Evolutionary conservation across 495 filamentous ascomycete species (phyloP).

Genomic region (Neurospora tetraspora): DNA sequence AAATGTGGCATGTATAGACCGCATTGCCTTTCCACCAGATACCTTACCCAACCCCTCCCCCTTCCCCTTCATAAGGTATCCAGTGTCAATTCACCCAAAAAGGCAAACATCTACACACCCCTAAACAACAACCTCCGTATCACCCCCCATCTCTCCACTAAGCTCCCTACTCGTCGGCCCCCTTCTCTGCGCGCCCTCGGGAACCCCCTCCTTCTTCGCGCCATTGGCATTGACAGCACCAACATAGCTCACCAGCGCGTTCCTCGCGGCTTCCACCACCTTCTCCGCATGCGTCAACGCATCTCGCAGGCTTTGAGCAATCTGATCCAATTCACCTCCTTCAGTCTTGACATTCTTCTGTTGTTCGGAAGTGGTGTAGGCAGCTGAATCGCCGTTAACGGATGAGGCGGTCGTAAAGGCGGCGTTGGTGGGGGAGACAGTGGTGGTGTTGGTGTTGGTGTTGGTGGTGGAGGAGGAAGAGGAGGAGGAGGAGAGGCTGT

Average conservation of each 20-base stretch:
- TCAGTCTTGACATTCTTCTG: background rate
- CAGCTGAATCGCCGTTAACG: background rate
- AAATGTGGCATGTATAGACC: too few species aligned
- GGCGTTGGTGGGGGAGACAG: background rate
- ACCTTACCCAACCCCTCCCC: too few species aligned
- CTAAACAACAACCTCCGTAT: conserved; percentile 25
- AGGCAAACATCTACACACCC: too few species aligned
- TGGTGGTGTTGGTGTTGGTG: conserved; percentile 6
- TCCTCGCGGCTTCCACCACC: conserved; percentile 26
- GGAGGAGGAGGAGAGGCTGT: conserved; percentile 4
- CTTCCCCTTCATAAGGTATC: too few species aligned
- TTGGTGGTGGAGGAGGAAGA: conserved; percentile 2
- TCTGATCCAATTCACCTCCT: conserved; percentile 7
- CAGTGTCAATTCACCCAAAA: too few species aligned
- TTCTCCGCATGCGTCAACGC: conserved; percentile 29
- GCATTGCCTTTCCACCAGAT: too few species aligned
- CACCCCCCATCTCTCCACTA: conserved; percentile 45
- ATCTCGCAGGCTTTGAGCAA: conserved; percentile 20
- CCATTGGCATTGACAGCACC: background rate
- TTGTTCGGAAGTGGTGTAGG: background rate
- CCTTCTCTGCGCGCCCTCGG: conserved; percentile 19
- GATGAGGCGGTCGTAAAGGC: background rate
- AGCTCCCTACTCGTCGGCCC: conserved; percentile 39
- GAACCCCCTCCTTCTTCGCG: background rate
- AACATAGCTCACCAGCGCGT: conserved; percentile 26